A percentile compares a stretch with the other conserved stretches of the same genome.
These are phyloP conservation scores for Candida sakaeoensis DNA, from an alignment of 805 yeast species.

Conservation along the genomic window DNA sequence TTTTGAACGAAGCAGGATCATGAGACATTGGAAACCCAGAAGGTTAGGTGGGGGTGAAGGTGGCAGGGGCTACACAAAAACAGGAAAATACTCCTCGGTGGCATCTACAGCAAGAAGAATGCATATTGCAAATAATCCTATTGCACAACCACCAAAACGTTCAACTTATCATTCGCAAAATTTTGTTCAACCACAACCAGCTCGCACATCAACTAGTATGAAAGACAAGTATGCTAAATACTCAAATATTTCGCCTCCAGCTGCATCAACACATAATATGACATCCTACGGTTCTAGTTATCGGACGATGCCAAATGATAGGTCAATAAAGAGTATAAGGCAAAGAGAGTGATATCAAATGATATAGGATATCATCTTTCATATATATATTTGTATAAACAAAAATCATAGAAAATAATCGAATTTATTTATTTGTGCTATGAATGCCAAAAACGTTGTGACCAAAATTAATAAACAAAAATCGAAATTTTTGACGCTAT, in stretches of 20 bases:
- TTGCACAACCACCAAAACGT: conserved; percentile 10
- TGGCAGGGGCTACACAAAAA: conserved; percentile 62
- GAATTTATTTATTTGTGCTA: too few species aligned
- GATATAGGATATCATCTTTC: neutral
- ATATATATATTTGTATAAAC: neutral
- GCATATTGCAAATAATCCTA: conserved; percentile 14
- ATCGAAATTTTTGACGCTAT: too few species aligned
- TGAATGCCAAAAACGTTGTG: too few species aligned
- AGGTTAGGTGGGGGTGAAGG: conserved; percentile 93
- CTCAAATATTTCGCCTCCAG: neutral
- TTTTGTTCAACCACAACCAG: conserved; percentile 30
- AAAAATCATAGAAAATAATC: too few species aligned
- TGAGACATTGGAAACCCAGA: conserved; percentile 67
- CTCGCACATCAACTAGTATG: conserved; percentile 7
- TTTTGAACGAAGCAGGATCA: conserved; percentile 64
- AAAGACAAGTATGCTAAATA: conserved; percentile 23
- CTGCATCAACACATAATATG: neutral
- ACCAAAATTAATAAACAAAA: too few species aligned
- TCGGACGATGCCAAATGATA: conserved; percentile 5
- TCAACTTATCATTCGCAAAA: conserved; percentile 15
- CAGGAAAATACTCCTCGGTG: conserved; percentile 26
- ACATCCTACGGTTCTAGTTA: neutral
- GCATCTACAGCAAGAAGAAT: conserved; percentile 32
- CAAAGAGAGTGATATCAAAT: conserved; percentile 3
- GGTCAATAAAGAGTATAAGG: conserved; percentile 10